Conservation (phyloP, 352 stramenopile genomes). For the Phytophthora capsici region DNA sequence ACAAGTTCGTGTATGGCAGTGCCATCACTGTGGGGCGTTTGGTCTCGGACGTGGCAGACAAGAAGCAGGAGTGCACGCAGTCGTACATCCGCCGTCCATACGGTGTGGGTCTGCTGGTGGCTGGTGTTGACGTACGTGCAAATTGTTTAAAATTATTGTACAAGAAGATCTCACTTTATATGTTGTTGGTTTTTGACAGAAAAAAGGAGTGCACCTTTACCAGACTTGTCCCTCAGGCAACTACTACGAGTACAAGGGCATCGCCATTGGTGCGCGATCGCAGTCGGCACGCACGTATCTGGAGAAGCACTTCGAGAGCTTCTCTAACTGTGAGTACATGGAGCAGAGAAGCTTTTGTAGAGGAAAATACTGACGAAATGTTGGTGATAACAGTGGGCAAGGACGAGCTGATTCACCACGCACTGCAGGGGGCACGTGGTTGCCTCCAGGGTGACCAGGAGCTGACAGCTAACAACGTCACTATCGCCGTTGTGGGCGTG, state of each 20-base stretch:
- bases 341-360: neutral
- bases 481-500: slow-evolving; percentile 94
- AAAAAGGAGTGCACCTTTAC: slow-evolving; percentile 98
- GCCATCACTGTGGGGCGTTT: slow-evolving; percentile 94
- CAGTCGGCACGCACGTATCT: slow-evolving; percentile 99
- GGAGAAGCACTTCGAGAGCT: slow-evolving; percentile 98
- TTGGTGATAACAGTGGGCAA: slow-evolving; percentile 60
- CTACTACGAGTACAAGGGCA: slow-evolving; percentile 99
- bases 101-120: slow-evolving; percentile 97
- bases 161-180: slow-evolving; percentile 1
- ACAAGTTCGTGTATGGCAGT: slow-evolving; percentile 99
- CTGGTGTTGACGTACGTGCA: slow-evolving; percentile 82
- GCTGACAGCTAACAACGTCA: slow-evolving; percentile 93
- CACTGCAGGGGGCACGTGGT: slow-evolving; percentile 95
- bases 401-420: slow-evolving; percentile 99
- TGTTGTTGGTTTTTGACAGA: slow-evolving; percentile 75
- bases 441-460: slow-evolving; percentile 97
- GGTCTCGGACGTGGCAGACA: slow-evolving; percentile 97
- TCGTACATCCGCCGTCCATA: slow-evolving; percentile 99
- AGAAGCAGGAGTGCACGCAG: slow-evolving; percentile 99
- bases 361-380: neutral
- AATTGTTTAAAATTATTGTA: neutral
- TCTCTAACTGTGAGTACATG: slow-evolving; percentile 74
- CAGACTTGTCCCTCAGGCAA: slow-evolving; percentile 99
- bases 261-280: slow-evolving; percentile 96